Evolutionary conservation across 805 yeast genomes (phyloP).

Genomic region (Cyberlindnera saturnus): DNA sequence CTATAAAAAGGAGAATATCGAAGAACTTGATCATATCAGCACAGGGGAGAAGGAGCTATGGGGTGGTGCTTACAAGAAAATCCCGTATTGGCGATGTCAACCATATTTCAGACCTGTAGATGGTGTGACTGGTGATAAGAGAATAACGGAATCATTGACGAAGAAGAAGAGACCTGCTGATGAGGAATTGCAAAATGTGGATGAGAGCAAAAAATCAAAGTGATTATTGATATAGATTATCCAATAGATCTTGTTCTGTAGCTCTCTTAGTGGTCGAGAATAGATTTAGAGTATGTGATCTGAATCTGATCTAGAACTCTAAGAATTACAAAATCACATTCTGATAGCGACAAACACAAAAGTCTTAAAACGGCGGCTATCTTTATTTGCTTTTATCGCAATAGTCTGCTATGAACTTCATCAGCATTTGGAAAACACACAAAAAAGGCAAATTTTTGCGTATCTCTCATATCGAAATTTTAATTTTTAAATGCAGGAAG

Average conservation of each 20-base stretch:
- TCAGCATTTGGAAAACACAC: no score
- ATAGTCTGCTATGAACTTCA: no score
- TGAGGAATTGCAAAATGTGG: slow-evolving; percentile 10
- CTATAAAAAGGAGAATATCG: slow-evolving; percentile 44
- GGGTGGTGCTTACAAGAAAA: slow-evolving; percentile 76
- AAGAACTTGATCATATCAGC: slow-evolving; percentile 46
- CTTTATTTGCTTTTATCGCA: no score
- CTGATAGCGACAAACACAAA: no score
- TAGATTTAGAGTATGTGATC: no score
- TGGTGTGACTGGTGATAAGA: slow-evolving; percentile 55
- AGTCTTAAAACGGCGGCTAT: no score
- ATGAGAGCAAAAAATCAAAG: slow-evolving; percentile 13
- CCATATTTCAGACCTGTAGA: slow-evolving; percentile 89
- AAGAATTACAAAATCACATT: no score
- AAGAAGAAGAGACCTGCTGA: slow-evolving; percentile 23
- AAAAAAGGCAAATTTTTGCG: no score
- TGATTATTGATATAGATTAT: neutral
- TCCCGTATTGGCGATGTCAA: slow-evolving; percentile 96
- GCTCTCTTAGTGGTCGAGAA: no score
- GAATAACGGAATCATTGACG: slow-evolving; percentile 26
- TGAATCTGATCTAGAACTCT: no score
- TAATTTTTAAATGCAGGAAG: no score
- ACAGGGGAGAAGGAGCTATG: slow-evolving; percentile 53
- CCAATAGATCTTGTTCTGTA: neutral
- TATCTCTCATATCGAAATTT: no score